Evolutionary conservation across 371 early-diverging fungal species (phyloP).

Genomic region (Furculomyces boomerangus): DNA sequence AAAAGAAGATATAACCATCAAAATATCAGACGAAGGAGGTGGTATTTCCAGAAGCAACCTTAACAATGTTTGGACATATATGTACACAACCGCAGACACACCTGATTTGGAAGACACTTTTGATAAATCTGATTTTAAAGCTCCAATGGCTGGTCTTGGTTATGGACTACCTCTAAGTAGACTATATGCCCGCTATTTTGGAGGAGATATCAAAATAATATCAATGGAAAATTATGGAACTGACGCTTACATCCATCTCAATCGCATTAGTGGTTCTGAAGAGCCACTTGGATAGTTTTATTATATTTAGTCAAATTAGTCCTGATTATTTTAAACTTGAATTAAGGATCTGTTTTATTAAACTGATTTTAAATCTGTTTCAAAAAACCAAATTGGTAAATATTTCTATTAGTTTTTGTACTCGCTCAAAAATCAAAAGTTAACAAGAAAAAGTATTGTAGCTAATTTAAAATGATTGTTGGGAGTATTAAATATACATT

Average conservation of each 20-base stretch:
- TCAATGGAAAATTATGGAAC: slow-evolving; percentile 95
- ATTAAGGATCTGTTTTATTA: too few species aligned
- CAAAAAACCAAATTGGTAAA: too few species aligned
- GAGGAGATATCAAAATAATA: slow-evolving; percentile 83
- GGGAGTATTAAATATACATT: too few species aligned
- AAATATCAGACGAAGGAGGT: slow-evolving; percentile 91
- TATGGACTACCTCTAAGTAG: slow-evolving; percentile 87
- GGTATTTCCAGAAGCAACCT: slow-evolving; percentile 82
- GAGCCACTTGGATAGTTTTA: slow-evolving; percentile 58
- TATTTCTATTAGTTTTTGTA: too few species aligned
- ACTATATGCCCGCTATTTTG: slow-evolving; percentile 83
- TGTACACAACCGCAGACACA: slow-evolving; percentile 89
- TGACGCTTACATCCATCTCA: slow-evolving; percentile 88
- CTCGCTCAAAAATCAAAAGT: too few species aligned
- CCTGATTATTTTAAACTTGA: too few species aligned
- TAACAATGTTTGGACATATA: slow-evolving; percentile 88
- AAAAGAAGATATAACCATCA: slow-evolving; percentile 93
- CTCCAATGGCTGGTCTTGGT: slow-evolving; percentile 95
- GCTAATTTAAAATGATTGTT: too few species aligned
- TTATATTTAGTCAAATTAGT: too few species aligned
- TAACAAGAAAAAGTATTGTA: too few species aligned
- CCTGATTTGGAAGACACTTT: slow-evolving; percentile 70
- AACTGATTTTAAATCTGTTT: too few species aligned
- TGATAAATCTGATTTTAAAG: slow-evolving; percentile 75
- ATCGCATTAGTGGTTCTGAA: slow-evolving; percentile 73